Base-by-base conservation (phyloP, 805 yeast species). In the Kodamaea hsintzibuensis region DNA sequence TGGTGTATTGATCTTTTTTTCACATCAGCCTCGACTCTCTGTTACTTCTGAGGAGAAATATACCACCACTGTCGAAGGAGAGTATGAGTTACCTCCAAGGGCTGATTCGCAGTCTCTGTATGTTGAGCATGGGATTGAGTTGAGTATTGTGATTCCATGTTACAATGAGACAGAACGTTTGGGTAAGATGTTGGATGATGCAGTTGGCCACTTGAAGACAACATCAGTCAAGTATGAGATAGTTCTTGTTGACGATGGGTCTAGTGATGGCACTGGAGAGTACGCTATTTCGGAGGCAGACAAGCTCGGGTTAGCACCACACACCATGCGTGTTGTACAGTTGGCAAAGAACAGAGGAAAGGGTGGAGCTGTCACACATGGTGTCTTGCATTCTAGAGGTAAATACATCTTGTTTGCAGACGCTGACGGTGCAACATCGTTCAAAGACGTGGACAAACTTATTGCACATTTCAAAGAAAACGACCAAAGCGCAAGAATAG, bases 351-450 rank as follows among this genome's bases (percentile, higher is more conserved):
- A 95, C 68, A 80, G 99, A 62, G 99, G 99, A 22, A 93, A 93
- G 72, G 80, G 80, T 37, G 97, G 98, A 10, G 99, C 98, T 0
- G 98, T 95, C 0, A 84, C 96, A 14, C 98, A 93, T 69, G 99
- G 99, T 6, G 72, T 95, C 68, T 81, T 86, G 61, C 84, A 83
- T 62, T 74, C 86, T 2, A 75, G 90, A 43, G 99, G 98, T 10
- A 68, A 77, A 53, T 86, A 81, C 62, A 82, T 84, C 9, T 78
- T 95, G 8, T 95, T 95, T 74, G 98, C 97, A 1, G 99, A 95
- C 71, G 99, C 98, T 0, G 99, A 95, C 71, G 98, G 98, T 35
- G 98, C 99, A 3, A 86, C 96, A 22, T 78, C 80, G 60, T 95
- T 95, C 66, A 63, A 81, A 22, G 97, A 92, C 68, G 57, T 83